A percentile compares a stretch with the other conserved stretches of the same genome.
Evolutionary conservation across 306 rosid genomes (phyloP).

Genomic region (Trifolium dubium): DNA sequence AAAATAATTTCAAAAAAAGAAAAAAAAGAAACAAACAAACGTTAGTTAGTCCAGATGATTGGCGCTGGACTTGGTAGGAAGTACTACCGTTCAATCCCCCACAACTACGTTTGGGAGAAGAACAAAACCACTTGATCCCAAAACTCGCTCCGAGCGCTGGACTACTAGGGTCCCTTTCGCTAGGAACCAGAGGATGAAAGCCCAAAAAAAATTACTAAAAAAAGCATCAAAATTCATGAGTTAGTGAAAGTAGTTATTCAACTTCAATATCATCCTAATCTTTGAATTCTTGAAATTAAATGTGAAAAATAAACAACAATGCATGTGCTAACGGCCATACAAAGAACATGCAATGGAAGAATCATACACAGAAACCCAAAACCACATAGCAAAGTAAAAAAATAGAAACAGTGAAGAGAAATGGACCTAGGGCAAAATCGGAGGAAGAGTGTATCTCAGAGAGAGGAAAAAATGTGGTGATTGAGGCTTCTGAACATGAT

Average conservation of each 20-base stretch:
- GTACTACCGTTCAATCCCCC: no score
- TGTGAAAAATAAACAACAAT: not conserved
- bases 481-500: not conserved
- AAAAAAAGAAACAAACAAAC: no score
- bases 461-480: not conserved
- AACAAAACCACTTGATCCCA: no score
- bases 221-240: not conserved
- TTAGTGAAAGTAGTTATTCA: not conserved
- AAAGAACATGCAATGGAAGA: constrained; percentile 10
- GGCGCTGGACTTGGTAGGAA: no score
- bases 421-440: not conserved
- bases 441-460: not conserved
- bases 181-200: no score
- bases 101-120: no score
- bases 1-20: not conserved
- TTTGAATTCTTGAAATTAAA: constrained; percentile 4
- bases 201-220: not conserved
- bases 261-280: not conserved
- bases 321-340: not conserved
- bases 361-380: not conserved
- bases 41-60: no score
- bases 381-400: not conserved
- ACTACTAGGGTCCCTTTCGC: no score
- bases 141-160: no score
- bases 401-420: not conserved